phyloP scores from a whole-genome alignment of 2,329 filamentous ascomycete genomes.

The Orbilia ellipsospora region DNA sequence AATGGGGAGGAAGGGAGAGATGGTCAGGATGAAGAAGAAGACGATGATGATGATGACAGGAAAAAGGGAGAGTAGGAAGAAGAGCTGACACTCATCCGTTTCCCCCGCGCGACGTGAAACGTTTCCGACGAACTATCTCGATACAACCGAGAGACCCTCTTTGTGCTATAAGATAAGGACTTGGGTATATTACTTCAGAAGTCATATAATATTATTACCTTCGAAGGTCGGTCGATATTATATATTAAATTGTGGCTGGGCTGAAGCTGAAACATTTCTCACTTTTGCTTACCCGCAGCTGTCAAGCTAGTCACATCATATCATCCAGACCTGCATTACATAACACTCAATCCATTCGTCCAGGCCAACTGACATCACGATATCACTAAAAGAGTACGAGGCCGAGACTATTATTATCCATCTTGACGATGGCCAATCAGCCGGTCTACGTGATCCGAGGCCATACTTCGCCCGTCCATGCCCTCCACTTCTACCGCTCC shows the following conservation, averaged over 20 bases:
- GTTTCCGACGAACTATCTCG: conserved; percentile 37
- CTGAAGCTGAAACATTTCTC: conserved; percentile 42
- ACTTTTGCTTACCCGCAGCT: not conserved
- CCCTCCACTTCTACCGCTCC: conserved; percentile 75
- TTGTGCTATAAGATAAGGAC: no score
- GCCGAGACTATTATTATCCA: no score
- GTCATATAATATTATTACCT: no score
- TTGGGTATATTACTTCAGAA: no score
- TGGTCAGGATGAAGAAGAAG: not conserved
- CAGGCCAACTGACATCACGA: no score
- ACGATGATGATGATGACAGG: not conserved
- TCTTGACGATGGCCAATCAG: conserved; percentile 62
- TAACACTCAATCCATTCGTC: no score
- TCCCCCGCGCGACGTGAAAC: conserved; percentile 43
- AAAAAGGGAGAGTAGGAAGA: not conserved
- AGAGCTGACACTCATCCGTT: conserved; percentile 22
- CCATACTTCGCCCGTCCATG: conserved; percentile 82
- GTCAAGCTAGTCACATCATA: no score
- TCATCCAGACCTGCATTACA: no score
- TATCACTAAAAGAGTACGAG: no score
- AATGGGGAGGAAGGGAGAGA: not conserved
- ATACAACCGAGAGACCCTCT: not conserved
- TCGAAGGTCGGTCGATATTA: no score
- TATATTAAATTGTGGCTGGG: conserved; percentile 15
- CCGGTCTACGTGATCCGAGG: conserved; percentile 80